phyloP scores from a whole-genome alignment of 352 stramenopile species.

The Phytophthora fragariae region DNA sequence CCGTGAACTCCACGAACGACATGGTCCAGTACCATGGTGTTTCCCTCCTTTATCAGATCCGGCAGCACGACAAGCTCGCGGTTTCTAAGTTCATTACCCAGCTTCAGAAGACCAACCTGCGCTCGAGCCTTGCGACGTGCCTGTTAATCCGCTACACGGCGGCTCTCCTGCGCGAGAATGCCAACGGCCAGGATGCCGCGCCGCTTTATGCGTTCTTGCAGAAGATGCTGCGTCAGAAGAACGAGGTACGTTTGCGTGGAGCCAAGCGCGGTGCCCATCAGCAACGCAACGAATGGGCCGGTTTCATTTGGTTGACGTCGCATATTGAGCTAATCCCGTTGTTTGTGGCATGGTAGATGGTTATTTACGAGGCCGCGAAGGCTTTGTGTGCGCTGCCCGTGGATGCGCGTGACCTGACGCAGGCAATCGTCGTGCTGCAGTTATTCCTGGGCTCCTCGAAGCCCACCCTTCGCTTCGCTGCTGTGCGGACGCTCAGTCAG shows the following conservation, averaged over 20 bases:
- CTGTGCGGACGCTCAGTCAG: slow-evolving; percentile 96
- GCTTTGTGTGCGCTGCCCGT: slow-evolving; percentile 96
- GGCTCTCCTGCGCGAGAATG: slow-evolving; percentile 89
- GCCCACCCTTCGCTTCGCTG: slow-evolving; percentile 96
- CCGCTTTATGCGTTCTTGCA: slow-evolving; percentile 94
- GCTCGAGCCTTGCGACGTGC: slow-evolving; percentile 95
- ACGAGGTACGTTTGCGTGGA: slow-evolving; percentile 59
- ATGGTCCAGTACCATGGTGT: slow-evolving; percentile 99
- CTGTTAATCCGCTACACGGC: slow-evolving; percentile 98
- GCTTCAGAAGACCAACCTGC: slow-evolving; percentile 94
- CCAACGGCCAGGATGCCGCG: slow-evolving; percentile 81
- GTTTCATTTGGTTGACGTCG: slow-evolving; percentile 1
- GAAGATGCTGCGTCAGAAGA: slow-evolving; percentile 97
- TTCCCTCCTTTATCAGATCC: slow-evolving; percentile 98
- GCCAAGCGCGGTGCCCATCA: neutral
- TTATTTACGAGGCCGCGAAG: slow-evolving; percentile 99
- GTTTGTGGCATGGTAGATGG: slow-evolving; percentile 84
- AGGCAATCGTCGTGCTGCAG: slow-evolving; percentile 98
- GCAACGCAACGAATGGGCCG: neutral
- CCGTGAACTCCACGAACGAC: slow-evolving; percentile 94
- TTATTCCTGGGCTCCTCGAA: slow-evolving; percentile 95
- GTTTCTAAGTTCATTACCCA: slow-evolving; percentile 96
- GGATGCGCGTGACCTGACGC: slow-evolving; percentile 96
- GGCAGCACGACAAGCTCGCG: slow-evolving; percentile 97
- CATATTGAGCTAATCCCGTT: slow-evolving; percentile 5